Evolutionary conservation across 176 grass and related monocot genomes (phyloP), one percentile per base, ranked within the genome.

Genomic region (Puccinellia tenuiflora): DNA sequence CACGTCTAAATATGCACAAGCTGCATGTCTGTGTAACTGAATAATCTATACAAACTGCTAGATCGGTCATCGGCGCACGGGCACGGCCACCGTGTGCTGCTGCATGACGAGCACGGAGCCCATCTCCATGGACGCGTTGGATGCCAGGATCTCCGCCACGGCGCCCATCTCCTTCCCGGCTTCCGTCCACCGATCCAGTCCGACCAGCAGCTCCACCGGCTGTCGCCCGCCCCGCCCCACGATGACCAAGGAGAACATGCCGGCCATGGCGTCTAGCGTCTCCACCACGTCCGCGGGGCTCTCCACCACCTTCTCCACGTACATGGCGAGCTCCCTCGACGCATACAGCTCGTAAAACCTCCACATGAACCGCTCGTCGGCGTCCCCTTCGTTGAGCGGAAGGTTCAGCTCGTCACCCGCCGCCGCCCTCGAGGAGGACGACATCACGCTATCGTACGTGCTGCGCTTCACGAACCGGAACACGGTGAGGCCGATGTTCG

Each of bases 291-390:
- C 88, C 0, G 78, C 24, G 0, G 88, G 82, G 62, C 40, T 71
- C 88, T 81, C 83, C 83, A 89, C 88, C 62, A 89, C 34, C 83
- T 89, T 89, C 88, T 85, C 88, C 78, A 89, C 88, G 71, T 89
- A 89, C 88, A 85, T 89, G 24, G 88, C 78, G 31, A 81, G 9
- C 78, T 89, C 88, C 40, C 78, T 47, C 17, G 82, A 8, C 31
- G 83, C 83, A 78, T 89, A 89, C 31, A 68, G 43, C 83, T 89
- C 71, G 71, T 89, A 81, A 62, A 89, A 89, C 53, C 78, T 50
- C 88, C 82, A 81, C 52, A 89, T 65, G 62, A 89, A 89, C 52
- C 78, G 51, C 83, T 89, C 83, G 78, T 89, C 88, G 18, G 69
- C 72, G 62, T 81, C 57, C 10, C 14, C 83, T 9, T 71, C 83